These are phyloP conservation scores for Knufia fluminis DNA, from an alignment of 2,329 filamentous ascomycete genomes.

Conservation along the genomic window DNA sequence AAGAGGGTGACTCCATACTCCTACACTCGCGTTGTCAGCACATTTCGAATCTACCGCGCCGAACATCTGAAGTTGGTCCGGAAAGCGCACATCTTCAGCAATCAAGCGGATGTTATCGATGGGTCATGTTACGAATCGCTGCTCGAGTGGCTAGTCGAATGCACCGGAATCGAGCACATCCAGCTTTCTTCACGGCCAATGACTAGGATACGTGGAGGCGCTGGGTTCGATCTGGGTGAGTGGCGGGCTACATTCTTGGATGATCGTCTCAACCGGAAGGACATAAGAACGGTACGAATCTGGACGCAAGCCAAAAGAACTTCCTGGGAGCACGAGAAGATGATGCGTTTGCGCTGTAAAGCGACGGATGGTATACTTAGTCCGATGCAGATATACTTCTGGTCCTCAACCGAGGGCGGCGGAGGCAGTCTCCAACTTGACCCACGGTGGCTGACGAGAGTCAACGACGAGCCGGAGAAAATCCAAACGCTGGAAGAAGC, in stretches of 20 bases:
- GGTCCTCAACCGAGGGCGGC: background rate
- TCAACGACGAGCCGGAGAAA: slow-evolving; percentile 4
- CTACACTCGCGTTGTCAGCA: background rate
- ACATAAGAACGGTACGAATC: background rate
- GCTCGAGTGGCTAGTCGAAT: slow-evolving; percentile 14
- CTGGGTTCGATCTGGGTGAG: background rate
- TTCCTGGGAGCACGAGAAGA: slow-evolving; percentile 5
- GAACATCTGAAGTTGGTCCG: slow-evolving; percentile 13
- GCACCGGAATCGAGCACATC: slow-evolving; percentile 11
- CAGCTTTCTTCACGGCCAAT: slow-evolving; percentile 12
- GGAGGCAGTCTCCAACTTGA: background rate
- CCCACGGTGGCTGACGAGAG: slow-evolving; percentile 2
- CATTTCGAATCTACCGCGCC: slow-evolving; percentile 2
- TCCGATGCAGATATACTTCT: slow-evolving; percentile 7
- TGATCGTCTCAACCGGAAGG: background rate
- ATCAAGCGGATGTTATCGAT: slow-evolving; percentile 14
- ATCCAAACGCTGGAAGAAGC: background rate
- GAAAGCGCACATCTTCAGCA: slow-evolving; percentile 11
- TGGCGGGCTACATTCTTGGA: slow-evolving; percentile 2
- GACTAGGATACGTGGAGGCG: slow-evolving; percentile 13
- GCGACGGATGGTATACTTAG: background rate
- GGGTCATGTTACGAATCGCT: slow-evolving; percentile 16
- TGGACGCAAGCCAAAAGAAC: background rate
- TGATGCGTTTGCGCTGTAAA: background rate
- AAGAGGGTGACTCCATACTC: background rate